These are phyloP conservation scores for Trichosporon asahii DNA, from an alignment of 1,284 basidiomycete genomes.

Conservation along the genomic window DNA sequence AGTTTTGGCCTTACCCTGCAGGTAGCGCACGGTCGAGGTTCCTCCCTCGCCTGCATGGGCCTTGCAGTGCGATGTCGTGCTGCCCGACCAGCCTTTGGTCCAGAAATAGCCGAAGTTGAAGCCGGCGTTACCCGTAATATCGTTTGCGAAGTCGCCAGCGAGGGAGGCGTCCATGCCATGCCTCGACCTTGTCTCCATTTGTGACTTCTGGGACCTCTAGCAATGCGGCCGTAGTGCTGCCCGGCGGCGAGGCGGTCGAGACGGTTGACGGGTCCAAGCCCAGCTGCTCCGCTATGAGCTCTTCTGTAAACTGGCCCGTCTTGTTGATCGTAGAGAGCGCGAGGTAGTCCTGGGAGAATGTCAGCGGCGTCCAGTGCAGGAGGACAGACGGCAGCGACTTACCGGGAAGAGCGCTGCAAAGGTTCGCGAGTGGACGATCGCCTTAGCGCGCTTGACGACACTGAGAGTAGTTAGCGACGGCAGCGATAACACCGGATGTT, in stretches of 20 bases:
- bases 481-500: neutral
- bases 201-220: neutral
- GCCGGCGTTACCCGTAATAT: neutral
- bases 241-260: neutral
- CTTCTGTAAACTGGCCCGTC: slow-evolving; percentile 33
- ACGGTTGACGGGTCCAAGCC: slow-evolving; percentile 22
- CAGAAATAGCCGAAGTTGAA: neutral
- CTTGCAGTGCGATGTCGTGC: neutral
- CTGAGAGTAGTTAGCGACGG: slow-evolving; percentile 9
- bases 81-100: neutral
- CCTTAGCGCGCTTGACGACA: slow-evolving; percentile 34
- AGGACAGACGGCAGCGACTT: slow-evolving; percentile 12
- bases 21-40: too few relatives aligned
- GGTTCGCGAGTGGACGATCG: slow-evolving; percentile 43
- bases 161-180: neutral
- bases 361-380: neutral
- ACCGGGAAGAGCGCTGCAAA: slow-evolving; percentile 42
- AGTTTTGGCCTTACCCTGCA: neutral
- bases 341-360: slow-evolving; percentile 37
- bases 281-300: slow-evolving; percentile 32
- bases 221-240: neutral
- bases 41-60: too few relatives aligned
- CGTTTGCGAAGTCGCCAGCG: neutral
- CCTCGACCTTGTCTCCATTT: neutral
- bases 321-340: slow-evolving; percentile 39